Evolutionary conservation across 768 basidiomycete genomes (phyloP).

Genomic region (Boletus edulis): DNA sequence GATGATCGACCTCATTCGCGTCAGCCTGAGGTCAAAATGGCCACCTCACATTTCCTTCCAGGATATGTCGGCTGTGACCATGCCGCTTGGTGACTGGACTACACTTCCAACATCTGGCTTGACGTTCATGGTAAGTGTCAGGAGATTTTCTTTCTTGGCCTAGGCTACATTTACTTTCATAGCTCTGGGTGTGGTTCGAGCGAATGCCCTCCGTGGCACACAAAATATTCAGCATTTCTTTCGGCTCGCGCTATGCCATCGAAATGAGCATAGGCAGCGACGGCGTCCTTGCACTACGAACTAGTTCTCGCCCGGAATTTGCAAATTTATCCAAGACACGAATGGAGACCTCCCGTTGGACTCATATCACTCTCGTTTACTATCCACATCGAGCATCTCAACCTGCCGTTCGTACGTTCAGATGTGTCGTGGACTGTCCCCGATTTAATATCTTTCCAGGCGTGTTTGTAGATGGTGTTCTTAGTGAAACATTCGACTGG

Average conservation of each 20-base stretch:
- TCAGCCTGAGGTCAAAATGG: slow-evolving; percentile 74
- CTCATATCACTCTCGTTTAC: slow-evolving; percentile 66
- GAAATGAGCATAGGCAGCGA: slow-evolving; percentile 50
- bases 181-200: slow-evolving; percentile 54
- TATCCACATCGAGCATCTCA: slow-evolving; percentile 54
- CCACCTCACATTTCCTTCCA: slow-evolving; percentile 74
- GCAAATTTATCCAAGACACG: slow-evolving; percentile 44
- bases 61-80: slow-evolving; percentile 47
- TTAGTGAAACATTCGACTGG: slow-evolving; percentile 62
- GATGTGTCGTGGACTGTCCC: not conserved
- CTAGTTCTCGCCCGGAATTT: slow-evolving; percentile 37
- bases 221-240: slow-evolving; percentile 36
- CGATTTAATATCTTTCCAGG: slow-evolving; percentile 39
- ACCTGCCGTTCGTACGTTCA: slow-evolving; percentile 57
- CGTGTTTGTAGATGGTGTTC: slow-evolving; percentile 70
- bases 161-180: not conserved
- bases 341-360: slow-evolving; percentile 62
- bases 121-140: slow-evolving; percentile 60
- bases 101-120: slow-evolving; percentile 62
- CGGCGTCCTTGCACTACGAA: slow-evolving; percentile 54
- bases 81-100: slow-evolving; percentile 47
- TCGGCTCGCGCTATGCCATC: slow-evolving; percentile 34
- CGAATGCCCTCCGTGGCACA: slow-evolving; percentile 36
- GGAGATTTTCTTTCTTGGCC: not conserved
- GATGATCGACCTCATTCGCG: slow-evolving; percentile 66